Evolutionary conservation across 768 basidiomycete genomes (phyloP).

Genomic region (Boletus subcaerulescens): DNA sequence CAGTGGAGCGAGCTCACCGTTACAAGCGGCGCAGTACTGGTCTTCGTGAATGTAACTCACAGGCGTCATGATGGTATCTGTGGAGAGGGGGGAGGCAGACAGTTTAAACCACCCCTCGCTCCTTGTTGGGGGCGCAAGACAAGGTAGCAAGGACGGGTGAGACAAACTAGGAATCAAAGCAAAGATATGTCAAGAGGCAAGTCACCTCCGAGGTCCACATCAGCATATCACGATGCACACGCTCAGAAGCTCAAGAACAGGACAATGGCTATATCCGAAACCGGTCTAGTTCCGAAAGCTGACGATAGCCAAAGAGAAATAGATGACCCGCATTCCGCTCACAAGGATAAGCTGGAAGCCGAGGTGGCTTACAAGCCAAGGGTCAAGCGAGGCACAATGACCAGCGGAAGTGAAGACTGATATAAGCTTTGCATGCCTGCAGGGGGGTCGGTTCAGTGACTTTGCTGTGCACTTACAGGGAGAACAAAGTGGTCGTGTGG

Average conservation of each 20-base stretch:
- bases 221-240: constrained; percentile 11
- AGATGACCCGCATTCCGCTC: constrained; percentile 20
- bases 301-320: constrained; percentile 11
- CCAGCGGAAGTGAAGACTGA: constrained; percentile 14
- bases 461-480: constrained; percentile 12
- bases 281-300: constrained; percentile 34
- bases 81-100: background rate
- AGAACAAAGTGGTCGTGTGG: constrained; percentile 2
- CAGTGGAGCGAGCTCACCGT: constrained; percentile 14
- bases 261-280: constrained; percentile 37
- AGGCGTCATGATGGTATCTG: constrained; percentile 5
- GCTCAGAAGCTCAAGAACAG: constrained; percentile 18
- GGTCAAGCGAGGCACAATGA: constrained; percentile 6
- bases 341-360: constrained; percentile 2
- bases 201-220: constrained; percentile 15
- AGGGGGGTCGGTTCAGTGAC: background rate
- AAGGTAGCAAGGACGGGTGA: constrained; percentile 31
- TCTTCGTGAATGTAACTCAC: constrained; percentile 16
- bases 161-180: constrained; percentile 17
- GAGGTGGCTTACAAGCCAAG: background rate
- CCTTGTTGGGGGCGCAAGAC: constrained; percentile 36
- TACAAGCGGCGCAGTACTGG: background rate
- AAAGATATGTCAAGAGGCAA: constrained; percentile 18
- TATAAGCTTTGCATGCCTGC: constrained; percentile 17
- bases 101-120: constrained; percentile 14